phyloP scores from a whole-genome alignment of 2,329 filamentous ascomycete genomes.

The Xylaria sp. region DNA sequence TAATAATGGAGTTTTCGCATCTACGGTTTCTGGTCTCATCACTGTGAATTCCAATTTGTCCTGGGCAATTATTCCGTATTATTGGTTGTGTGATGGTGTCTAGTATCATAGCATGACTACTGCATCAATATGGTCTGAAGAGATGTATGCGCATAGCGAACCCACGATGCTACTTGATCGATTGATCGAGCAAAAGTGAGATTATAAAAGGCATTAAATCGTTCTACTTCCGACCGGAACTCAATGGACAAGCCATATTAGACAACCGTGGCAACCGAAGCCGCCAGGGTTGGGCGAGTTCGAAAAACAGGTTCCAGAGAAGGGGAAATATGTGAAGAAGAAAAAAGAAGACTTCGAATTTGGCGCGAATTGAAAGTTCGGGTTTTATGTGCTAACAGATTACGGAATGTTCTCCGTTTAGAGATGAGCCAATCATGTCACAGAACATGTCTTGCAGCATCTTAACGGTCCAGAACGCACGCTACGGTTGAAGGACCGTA shows the following conservation, averaged over 20 bases:
- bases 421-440: constrained; percentile 21
- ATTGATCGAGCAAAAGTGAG: constrained; percentile 45
- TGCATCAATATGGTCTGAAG: not conserved
- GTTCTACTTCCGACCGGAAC: constrained; percentile 49
- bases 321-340: constrained; percentile 47
- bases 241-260: constrained; percentile 40
- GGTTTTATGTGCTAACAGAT: constrained; percentile 10
- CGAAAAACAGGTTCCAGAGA: constrained; percentile 34
- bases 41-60: too few relatives aligned
- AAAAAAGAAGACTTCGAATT: constrained; percentile 28
- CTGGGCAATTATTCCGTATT: too few relatives aligned
- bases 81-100: not conserved
- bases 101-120: not conserved
- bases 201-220: constrained; percentile 54
- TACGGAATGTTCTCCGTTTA: not conserved
- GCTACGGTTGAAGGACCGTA: not conserved
- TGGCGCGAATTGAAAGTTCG: constrained; percentile 3
- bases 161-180: constrained; percentile 46
- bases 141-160: constrained; percentile 59
- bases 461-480: not conserved
- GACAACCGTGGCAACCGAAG: constrained; percentile 19
- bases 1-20: constrained; percentile 7
- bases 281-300: constrained; percentile 27
- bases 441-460: not conserved
- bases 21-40: not conserved